These are phyloP conservation scores for Ustilago esculenta DNA, from an alignment of 1,284 basidiomycete genomes.

Conservation along the genomic window DNA sequence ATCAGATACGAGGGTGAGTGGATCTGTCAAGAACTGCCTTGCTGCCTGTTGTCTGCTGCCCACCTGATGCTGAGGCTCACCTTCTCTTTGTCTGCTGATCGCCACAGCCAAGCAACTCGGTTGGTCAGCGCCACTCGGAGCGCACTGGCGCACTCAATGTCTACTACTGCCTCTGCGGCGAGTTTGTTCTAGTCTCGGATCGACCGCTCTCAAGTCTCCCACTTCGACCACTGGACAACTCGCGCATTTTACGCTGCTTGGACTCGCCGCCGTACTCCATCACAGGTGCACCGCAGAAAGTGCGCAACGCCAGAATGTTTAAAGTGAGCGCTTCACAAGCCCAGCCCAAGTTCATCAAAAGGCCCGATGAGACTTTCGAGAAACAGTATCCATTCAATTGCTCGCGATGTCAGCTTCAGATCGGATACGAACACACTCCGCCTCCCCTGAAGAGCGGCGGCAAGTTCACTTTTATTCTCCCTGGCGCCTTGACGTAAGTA, in stretches of 20 bases:
- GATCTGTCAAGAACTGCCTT: too few species aligned
- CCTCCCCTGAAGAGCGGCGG: constrained; percentile 63
- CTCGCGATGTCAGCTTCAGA: constrained; percentile 53
- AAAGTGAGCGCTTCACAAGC: constrained; percentile 60
- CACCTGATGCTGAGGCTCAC: too few species aligned
- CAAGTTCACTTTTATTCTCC: constrained; percentile 57
- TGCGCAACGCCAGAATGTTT: constrained; percentile 47
- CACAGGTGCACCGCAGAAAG: constrained; percentile 23
- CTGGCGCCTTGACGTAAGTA: constrained; percentile 58
- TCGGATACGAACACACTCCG: constrained; percentile 62
- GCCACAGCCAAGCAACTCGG: background rate
- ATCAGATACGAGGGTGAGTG: too few species aligned
- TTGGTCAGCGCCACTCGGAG: background rate
- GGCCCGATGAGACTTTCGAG: constrained; percentile 50
- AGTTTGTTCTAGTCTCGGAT: constrained; percentile 61
- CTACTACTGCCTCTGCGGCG: constrained; percentile 65
- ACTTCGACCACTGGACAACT: constrained; percentile 51
- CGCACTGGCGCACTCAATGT: constrained; percentile 23
- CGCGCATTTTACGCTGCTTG: constrained; percentile 51
- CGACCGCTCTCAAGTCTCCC: constrained; percentile 36
- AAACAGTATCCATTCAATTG: constrained; percentile 59
- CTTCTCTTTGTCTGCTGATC: too few species aligned
- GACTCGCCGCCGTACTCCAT: constrained; percentile 44
- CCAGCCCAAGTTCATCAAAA: constrained; percentile 33
- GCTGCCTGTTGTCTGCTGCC: too few species aligned